Evolutionary conservation across 805 yeast species (phyloP), one percentile per base, ranked within the genome.

Genomic region (Wickerhamiella brachini): DNA sequence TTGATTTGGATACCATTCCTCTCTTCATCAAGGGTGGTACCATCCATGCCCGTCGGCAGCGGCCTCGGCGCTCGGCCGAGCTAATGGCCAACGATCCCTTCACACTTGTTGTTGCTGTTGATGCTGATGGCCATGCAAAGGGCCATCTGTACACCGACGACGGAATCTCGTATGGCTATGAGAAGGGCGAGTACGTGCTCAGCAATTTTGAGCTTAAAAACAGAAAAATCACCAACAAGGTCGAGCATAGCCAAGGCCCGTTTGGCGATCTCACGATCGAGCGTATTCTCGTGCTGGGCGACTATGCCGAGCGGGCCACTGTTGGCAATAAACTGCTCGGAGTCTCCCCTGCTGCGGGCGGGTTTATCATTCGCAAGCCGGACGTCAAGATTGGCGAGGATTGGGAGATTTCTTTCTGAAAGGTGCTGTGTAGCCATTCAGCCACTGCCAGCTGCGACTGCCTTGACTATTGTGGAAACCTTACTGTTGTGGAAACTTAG

Each of bases 51-150:
- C 74, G 79, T 38, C 83, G 81, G 54, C 84, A 80, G 48, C 76
- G 95, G 56, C 76, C 79, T 56, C 79, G 98, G 63, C 76, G 97
- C 56, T 84, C 95, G 0, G 68, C 94, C 2, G 79, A 74, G 61
- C 68, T 85, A 55, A 85, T 84, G 90, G 69, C 63, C 23, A 68
- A 73, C 55, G 97, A 89, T 63, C 95, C 97, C 3, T 86, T 80
- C 63, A 83, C 94, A 0, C 59, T 89, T 38, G 72, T 81, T 1
- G 67, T 89, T 44, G 85, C 85, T 0, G 71, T 81, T 10, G 63
- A 58, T 48, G 57, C 61, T 2, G 58, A 67, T 1, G 81, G 80
- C 0, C 31, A 22, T 9, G 87, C 89, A 0, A 64, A 65, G 0
- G 84, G 85, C 1, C 64, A 68, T 17, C 63, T 89, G 31, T 89